Base-by-base conservation (phyloP, 768 basidiomycete genomes). In the Leccinum subgranulosum region DNA sequence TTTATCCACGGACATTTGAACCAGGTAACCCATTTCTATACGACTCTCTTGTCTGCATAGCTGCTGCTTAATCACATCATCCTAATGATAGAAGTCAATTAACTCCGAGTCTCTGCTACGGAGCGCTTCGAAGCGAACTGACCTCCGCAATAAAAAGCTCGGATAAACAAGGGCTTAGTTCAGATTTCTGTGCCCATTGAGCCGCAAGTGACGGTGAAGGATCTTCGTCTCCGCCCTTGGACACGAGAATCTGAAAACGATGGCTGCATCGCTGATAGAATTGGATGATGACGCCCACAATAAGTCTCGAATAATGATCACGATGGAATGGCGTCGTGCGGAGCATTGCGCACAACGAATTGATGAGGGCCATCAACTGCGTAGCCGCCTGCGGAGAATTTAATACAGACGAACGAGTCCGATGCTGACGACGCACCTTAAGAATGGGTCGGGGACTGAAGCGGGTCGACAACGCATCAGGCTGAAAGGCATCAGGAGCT, bases 191-290 rank as follows among this genome's bases (percentile, higher is more conserved):
- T 1, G 93, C 90, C 94, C 93, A 97, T 49, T 87, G 79, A 49
- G 89, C 83, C 55, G 86, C 79, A 49, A 87, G 67, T n/a, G 82
- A 76, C 23, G 89, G 62, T 49, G 59, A 53, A 52, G 81, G 69
- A 57, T 83, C 83, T 34, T 71, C 71, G 15, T 66, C 43, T 17
- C 73, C 76, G n/a, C 61, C 62, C 33, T 68, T 65, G 3, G 83
- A 77, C 12, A 89, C 86, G 33, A 91, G 75, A 66, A 84, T 82
- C 60, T 93, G 88, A 70, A 92, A 97, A 39, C 86, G 81, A 66
- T 94, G 88, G 63, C 91, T 93, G 63, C 94, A 98, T 27, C 90
- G 84, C 68, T 97, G 93, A 66, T 98, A 97, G 69, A 96, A 97
- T 71, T 97, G 94, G 41, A 96, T 93, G 56, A 98, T 89, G 54